Percentiles rank a stretch among this genome's conserved stretches.
phyloP scores from a whole-genome alignment of 768 basidiomycete species.

The Trametes cubensis region DNA sequence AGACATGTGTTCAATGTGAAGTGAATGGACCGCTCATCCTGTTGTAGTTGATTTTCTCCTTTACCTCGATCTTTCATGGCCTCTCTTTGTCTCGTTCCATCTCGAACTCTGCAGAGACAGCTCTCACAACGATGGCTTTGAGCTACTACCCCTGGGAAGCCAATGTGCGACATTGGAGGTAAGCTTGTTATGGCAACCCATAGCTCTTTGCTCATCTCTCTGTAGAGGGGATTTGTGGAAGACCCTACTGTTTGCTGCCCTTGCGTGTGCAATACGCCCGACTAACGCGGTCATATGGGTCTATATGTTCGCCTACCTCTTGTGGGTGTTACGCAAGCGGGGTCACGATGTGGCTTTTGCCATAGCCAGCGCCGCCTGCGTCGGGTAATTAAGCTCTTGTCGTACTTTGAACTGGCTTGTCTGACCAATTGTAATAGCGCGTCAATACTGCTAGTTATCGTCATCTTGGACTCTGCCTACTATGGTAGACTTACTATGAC shows the following conservation, averaged over 20 bases:
- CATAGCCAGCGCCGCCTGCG: constrained; percentile 41
- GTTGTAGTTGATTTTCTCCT: constrained; percentile 70
- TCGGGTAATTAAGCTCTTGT: constrained; percentile 44
- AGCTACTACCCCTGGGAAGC: constrained; percentile 74
- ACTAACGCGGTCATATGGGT: constrained; percentile 89
- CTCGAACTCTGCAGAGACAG: constrained; percentile 92
- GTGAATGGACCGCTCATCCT: background rate
- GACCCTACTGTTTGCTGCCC: constrained; percentile 62
- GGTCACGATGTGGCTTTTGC: constrained; percentile 36
- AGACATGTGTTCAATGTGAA: background rate
- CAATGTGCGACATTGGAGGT: constrained; percentile 26
- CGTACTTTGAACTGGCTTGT: constrained; percentile 2
- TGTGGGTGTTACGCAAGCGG: constrained; percentile 54
- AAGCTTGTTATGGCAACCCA: background rate
- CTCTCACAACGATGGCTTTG: constrained; percentile 78
- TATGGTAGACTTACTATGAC: constrained; percentile 71
- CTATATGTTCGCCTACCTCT: constrained; percentile 60
- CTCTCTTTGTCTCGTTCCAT: constrained; percentile 84
- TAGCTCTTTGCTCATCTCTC: constrained; percentile 26
- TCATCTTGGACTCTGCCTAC: constrained; percentile 66
- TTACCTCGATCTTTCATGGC: constrained; percentile 87
- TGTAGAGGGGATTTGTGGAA: constrained; percentile 36
- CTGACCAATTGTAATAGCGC: constrained; percentile 5
- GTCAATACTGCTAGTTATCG: constrained; percentile 17
- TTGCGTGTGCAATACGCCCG: constrained; percentile 83